Evolutionary conservation across 2,329 filamentous ascomycete species (phyloP).

Genomic region (Ophiocordyceps robertsii): DNA sequence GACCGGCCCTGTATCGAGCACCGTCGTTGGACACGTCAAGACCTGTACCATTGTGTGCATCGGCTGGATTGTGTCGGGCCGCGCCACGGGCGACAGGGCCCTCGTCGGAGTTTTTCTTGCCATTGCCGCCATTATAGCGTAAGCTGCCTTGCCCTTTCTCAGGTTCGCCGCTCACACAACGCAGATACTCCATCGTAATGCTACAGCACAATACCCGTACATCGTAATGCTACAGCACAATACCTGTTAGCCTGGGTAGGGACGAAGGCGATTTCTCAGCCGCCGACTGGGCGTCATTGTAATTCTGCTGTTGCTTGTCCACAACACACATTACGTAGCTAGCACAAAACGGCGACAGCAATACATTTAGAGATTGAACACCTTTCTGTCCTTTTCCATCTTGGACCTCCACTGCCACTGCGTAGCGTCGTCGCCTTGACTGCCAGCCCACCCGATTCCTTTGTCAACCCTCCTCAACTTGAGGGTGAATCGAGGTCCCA

Average conservation of each 20-base stretch:
- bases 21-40: constrained; percentile 53
- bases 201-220: constrained; percentile 23
- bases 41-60: constrained; percentile 52
- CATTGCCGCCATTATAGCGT: constrained; percentile 43
- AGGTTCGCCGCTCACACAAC: not conserved
- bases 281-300: too few relatives aligned
- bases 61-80: constrained; percentile 43
- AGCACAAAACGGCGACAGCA: not conserved
- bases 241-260: constrained; percentile 4
- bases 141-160: constrained; percentile 27
- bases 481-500: constrained; percentile 62
- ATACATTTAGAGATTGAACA: constrained; percentile 65
- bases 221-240: constrained; percentile 32
- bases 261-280: not conserved
- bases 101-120: constrained; percentile 41
- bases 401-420: constrained; percentile 96
- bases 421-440: constrained; percentile 57
- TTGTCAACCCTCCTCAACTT: constrained; percentile 87
- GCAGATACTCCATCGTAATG: constrained; percentile 34
- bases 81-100: constrained; percentile 41
- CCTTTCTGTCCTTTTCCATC: constrained; percentile 88
- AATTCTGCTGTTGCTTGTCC: not conserved
- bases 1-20: constrained; percentile 49
- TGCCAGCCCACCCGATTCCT: constrained; percentile 60
- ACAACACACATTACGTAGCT: not conserved